Base-by-base conservation (phyloP, 2,329 filamentous ascomycete species). In the Sclerotinia minor region DNA sequence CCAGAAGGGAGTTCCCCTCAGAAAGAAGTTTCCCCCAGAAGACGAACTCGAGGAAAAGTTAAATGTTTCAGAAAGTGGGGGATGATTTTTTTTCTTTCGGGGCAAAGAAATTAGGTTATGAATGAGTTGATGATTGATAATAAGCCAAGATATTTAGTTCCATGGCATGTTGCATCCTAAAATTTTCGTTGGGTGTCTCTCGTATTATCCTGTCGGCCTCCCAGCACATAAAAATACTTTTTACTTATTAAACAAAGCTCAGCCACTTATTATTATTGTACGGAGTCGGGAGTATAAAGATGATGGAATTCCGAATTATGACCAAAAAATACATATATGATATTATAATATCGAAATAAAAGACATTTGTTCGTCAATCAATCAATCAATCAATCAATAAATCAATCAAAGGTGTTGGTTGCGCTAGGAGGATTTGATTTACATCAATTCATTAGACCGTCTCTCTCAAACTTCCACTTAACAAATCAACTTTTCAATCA, bases 121-220 rank as follows among this genome's bases (percentile, higher is more conserved):
- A 5, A 35, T 54, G 29, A 3, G 13, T 35, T 38, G 44, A 38
- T 61, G 21, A 32, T 47, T 35, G 58, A 61, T 50, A 61, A 49
- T 61, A 6, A 50, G 58, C 58, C 58, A 61, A 61, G 58, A 38
- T 29, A 49, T 49, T 57, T 50, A 19, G 21, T 13, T 35, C n/a
- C 45, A 50, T 49, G 47, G 45, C 47, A 38, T 45, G 29, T 29
- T 50, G 45, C 44, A 50, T 61, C 44, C 21, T 35, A 49, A 44
- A n/a, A n/a, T n/a, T 35, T 61, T 45, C 29, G n/a, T 32, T 54
- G 52, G 52, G 32, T 55, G 29, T 55, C 19, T 24, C n/a, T 61
- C 45, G 58, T 61, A 61, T 61, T 26, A 19, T 15, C 21, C 26
- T 61, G 58, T 45, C 58, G 45, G 58, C 19, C 58, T 61, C 26